Percentiles rank a stretch among this genome's conserved stretches.
These are phyloP conservation scores for Cladobotryum mycophilum DNA, from an alignment of 2,329 filamentous ascomycete genomes.

Conservation along the genomic window DNA sequence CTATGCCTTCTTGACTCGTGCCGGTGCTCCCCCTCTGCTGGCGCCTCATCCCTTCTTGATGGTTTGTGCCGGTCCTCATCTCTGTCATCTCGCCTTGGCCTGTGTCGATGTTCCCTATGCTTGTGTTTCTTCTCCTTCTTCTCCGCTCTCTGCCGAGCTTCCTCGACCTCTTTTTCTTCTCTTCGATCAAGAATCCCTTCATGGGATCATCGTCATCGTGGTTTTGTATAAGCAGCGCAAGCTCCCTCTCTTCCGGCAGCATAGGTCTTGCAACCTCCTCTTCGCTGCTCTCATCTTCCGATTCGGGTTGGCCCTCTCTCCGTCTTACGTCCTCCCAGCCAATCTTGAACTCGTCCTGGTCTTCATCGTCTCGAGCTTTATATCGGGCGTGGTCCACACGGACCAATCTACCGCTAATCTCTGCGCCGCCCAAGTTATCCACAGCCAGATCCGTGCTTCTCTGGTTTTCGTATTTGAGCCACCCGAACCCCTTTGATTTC, in stretches of 20 bases:
- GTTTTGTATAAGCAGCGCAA: slow-evolving; percentile 66
- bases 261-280: slow-evolving; percentile 45
- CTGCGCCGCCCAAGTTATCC: slow-evolving; percentile 86
- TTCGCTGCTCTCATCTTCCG: slow-evolving; percentile 40
- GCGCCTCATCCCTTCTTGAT: slow-evolving; percentile 34
- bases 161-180: slow-evolving; percentile 86
- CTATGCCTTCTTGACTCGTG: slow-evolving; percentile 23
- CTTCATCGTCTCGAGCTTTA: slow-evolving; percentile 76
- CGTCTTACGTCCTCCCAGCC: slow-evolving; percentile 55
- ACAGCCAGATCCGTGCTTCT: slow-evolving; percentile 92
- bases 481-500: slow-evolving; percentile 90
- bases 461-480: slow-evolving; percentile 98
- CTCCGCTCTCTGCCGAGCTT: slow-evolving; percentile 51
- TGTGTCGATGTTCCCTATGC: slow-evolving; percentile 42
- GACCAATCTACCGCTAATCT: slow-evolving; percentile 71
- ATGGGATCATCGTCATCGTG: slow-evolving; percentile 97
- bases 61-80: slow-evolving; percentile 25
- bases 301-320: slow-evolving; percentile 41
- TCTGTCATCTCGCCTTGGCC: slow-evolving; percentile 29
- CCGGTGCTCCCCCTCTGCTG: slow-evolving; percentile 21
- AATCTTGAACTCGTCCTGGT: slow-evolving; percentile 52
- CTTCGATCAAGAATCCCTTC: slow-evolving; percentile 82
- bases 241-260: slow-evolving; percentile 75
- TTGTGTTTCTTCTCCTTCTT: slow-evolving; percentile 42
- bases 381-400: slow-evolving; percentile 92